phyloP scores from a whole-genome alignment of 2,329 filamentous ascomycete genomes.

The Hypoxylon rubiginosum region DNA sequence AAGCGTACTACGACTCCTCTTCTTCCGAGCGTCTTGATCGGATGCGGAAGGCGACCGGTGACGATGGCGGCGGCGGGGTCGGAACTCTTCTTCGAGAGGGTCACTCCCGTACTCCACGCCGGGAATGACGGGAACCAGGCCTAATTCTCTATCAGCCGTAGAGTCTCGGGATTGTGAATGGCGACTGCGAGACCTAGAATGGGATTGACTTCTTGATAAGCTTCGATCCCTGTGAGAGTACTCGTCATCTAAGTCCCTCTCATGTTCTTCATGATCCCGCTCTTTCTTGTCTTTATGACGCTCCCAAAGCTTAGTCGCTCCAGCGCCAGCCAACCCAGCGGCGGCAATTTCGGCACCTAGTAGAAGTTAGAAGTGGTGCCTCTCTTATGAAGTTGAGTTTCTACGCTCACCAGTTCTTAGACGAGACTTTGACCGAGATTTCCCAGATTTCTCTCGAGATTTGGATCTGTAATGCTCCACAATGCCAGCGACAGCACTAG shows the following conservation, averaged over 20 bases:
- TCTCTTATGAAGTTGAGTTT: not conserved
- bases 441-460: constrained; percentile 50
- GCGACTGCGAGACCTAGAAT: constrained; percentile 55
- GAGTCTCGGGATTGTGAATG: constrained; percentile 63
- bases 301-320: constrained; percentile 73
- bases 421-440: constrained; percentile 58
- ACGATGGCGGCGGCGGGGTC: constrained; percentile 56
- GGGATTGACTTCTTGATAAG: constrained; percentile 60
- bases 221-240: constrained; percentile 57
- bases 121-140: constrained; percentile 60
- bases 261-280: constrained; percentile 54
- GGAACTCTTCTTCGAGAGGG: constrained; percentile 64
- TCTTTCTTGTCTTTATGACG: constrained; percentile 72
- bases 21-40: constrained; percentile 56
- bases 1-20: constrained; percentile 68
- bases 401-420: constrained; percentile 58
- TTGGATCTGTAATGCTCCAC: constrained; percentile 70
- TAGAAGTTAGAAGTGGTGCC: constrained; percentile 25
- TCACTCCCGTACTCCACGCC: constrained; percentile 73
- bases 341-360: constrained; percentile 69
- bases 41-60: constrained; percentile 54
- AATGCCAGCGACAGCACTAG: constrained; percentile 67
- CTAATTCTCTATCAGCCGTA: constrained; percentile 74
- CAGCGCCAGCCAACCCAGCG: constrained; percentile 71
- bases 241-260: constrained; percentile 54